Evolutionary conservation across 768 basidiomycete genomes (phyloP), one percentile per base, ranked within the genome.

Genomic region (Leccinum aurantiacum): DNA sequence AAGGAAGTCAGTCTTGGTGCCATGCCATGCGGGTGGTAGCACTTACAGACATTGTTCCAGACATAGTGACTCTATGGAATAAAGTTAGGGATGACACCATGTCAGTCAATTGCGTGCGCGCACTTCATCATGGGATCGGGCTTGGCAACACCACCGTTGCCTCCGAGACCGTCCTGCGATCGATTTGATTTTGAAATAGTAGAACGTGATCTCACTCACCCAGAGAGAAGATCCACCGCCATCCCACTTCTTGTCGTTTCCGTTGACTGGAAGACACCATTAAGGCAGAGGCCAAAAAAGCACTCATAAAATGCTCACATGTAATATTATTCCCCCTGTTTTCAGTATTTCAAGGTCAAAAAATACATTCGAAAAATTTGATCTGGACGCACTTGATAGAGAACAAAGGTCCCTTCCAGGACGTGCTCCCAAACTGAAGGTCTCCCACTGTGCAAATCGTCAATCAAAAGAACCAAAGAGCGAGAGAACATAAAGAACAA

Each of bases 381-480:
- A 56, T 48, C 17, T 31, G 44, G 19, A 67, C 72, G 47, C 61
- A 84, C 84, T 64, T 79, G 65, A 87, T 67, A 33, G 76, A 69
- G 67, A 87, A 84, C 44, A 86, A 72, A 13, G 82, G 85, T 13
- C 84, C 85, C 0, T 66, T 72, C 84, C 84, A 85, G 44, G 66
- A 79, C 56, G 67, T 9, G 52, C 80, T 81, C 7, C 80, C 85
- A 67, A 89, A 88, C 24, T 69, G 63, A 49, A 89, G 77, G 33
- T 88, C 80, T 17, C 87, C 87, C 61, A 77, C 84, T 87, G 31
- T 15, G 0, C n/a, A 44, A 29, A 47, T 22, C 55, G 38, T 60
- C 41, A 56, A 38, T 31, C 4, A 14, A 46, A 13, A 19, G 3
- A 22, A 37, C 2, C 27, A 13, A 46, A 19, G 44, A 19, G 19